A percentile compares a stretch with the other conserved stretches of the same genome.
phyloP scores from a whole-genome alignment of 2,329 filamentous ascomycete species.

The Aspergillus luchuensis region DNA sequence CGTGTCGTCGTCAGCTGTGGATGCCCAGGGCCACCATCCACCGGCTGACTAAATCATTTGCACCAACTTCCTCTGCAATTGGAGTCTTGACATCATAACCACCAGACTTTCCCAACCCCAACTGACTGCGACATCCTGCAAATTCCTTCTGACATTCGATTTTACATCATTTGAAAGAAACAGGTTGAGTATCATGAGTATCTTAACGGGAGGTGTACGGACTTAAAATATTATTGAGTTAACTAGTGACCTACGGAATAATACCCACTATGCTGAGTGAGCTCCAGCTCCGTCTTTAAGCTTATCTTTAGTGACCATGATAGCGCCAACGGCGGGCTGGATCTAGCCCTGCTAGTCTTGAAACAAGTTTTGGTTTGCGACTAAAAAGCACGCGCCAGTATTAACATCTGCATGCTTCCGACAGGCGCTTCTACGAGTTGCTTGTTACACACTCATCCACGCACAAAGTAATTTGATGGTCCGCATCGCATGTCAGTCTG shows the following conservation, averaged over 20 bases:
- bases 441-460: background rate
- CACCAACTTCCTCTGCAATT: background rate
- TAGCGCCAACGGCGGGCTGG: slow-evolving; percentile 1
- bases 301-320: slow-evolving; percentile 5
- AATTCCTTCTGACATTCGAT: background rate
- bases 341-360: slow-evolving; percentile 1
- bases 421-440: background rate
- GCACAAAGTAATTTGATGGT: background rate
- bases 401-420: background rate
- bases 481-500: background rate
- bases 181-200: background rate
- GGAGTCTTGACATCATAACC: slow-evolving; percentile 6
- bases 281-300: background rate
- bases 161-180: background rate
- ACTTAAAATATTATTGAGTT: too few species aligned
- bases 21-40: background rate
- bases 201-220: background rate
- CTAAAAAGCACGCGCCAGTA: slow-evolving; percentile 1
- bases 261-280: background rate
- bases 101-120: background rate
- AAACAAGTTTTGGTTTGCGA: slow-evolving; percentile 2
- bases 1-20: slow-evolving; percentile 7
- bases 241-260: too few species aligned
- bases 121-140: background rate
- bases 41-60: slow-evolving; percentile 6